These are phyloP conservation scores for Daldinia childiae DNA, from an alignment of 495 filamentous ascomycete genomes.

Conservation along the genomic window DNA sequence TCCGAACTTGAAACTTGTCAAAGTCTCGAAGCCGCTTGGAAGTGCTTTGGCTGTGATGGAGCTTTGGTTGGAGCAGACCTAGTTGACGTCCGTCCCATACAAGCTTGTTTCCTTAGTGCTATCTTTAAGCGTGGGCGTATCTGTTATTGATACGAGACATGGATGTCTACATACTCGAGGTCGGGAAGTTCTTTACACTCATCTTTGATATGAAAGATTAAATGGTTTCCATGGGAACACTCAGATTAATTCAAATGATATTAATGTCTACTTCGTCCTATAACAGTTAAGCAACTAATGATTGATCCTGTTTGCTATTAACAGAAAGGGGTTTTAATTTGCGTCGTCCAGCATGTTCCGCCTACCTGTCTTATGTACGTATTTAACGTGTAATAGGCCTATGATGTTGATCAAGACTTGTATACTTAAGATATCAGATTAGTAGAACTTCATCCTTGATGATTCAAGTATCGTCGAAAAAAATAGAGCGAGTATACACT, in stretches of 20 bases:
- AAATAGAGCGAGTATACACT: neutral
- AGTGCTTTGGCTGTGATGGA: constrained; percentile 40
- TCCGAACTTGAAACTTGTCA: constrained; percentile 40
- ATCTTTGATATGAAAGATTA: neutral
- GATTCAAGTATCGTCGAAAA: neutral
- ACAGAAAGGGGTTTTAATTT: no score
- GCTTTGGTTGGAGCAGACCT: constrained; percentile 28
- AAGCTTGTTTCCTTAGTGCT: neutral
- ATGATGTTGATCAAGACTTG: neutral
- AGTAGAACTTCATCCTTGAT: neutral
- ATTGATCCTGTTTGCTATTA: neutral
- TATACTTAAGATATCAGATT: neutral
- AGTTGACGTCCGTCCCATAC: neutral
- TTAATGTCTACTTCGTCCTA: neutral
- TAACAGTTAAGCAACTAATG: neutral
- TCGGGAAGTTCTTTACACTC: neutral
- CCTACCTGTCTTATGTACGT: neutral
- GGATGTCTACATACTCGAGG: neutral
- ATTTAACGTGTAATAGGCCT: neutral
- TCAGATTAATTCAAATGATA: neutral
- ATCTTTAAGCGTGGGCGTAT: constrained; percentile 1
- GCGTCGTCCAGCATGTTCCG: neutral
- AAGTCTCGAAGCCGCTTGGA: constrained; percentile 37
- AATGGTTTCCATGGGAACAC: neutral
- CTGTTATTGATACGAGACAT: neutral